Evolutionary conservation across 371 early-diverging fungal species (phyloP).

Genomic region (Mortierella polycephala): DNA sequence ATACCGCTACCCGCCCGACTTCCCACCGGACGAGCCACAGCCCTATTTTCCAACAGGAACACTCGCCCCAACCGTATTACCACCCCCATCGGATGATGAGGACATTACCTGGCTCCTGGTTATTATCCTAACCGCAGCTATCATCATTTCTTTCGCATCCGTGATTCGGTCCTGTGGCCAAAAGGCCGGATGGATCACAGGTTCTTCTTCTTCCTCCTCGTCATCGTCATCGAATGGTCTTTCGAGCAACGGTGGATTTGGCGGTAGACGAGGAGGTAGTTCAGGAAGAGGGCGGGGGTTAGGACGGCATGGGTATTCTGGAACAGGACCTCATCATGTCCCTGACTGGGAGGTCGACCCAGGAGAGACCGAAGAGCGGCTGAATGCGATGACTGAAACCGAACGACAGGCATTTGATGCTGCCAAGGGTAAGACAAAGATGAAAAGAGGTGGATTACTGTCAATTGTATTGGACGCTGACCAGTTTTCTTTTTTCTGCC

Average conservation of each 20-base stretch:
- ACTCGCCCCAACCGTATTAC: too few relatives aligned
- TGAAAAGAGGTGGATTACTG: too few relatives aligned
- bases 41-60: too few relatives aligned
- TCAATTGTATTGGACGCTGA: too few relatives aligned
- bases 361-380: neutral
- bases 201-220: neutral
- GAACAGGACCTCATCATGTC: neutral
- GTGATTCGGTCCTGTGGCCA: constrained; percentile 9
- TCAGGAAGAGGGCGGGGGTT: neutral
- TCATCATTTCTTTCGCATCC: constrained; percentile 1
- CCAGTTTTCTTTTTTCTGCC: too few relatives aligned
- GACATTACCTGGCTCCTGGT: constrained; percentile 19
- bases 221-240: neutral
- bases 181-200: neutral
- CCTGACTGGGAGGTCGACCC: neutral
- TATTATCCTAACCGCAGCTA: constrained; percentile 2
- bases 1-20: too few relatives aligned
- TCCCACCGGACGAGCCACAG: too few relatives aligned
- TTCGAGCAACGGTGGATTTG: neutral
- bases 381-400: neutral
- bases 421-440: too few relatives aligned
- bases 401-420: neutral
- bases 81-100: constrained; percentile 7
- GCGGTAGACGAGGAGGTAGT: neutral
- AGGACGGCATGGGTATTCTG: neutral